These are phyloP conservation scores for Chaetothyriales sp. DNA, from an alignment of 2,329 filamentous ascomycete genomes.

Conservation along the genomic window DNA sequence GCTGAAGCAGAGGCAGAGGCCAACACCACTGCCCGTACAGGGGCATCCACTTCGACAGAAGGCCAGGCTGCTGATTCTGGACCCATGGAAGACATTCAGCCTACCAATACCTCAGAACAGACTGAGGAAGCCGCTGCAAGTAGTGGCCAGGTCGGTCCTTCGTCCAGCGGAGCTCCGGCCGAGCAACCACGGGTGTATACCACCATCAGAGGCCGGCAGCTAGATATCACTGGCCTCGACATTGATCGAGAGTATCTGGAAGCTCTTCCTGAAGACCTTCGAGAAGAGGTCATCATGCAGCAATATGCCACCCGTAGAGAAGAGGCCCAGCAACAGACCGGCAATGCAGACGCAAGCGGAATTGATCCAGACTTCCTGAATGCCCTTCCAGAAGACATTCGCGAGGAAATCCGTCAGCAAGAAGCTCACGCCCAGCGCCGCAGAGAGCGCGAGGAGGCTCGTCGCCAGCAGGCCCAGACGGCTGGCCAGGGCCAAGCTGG, in stretches of 20 bases:
- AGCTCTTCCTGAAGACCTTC: slow-evolving; percentile 90
- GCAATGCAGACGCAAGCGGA: slow-evolving; percentile 18
- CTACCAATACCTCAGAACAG: slow-evolving; percentile 16
- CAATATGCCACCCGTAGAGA: slow-evolving; percentile 72
- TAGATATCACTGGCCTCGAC: slow-evolving; percentile 86
- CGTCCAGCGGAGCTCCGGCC: slow-evolving; percentile 25
- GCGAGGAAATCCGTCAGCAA: slow-evolving; percentile 77
- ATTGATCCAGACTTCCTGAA: slow-evolving; percentile 64
- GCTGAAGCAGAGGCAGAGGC: slow-evolving; percentile 8
- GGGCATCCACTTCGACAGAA: not conserved
- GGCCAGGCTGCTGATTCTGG: slow-evolving; percentile 21
- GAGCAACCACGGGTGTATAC: slow-evolving; percentile 56
- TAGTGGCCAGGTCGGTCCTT: slow-evolving; percentile 21
- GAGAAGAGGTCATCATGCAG: slow-evolving; percentile 88
- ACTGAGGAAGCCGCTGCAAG: slow-evolving; percentile 23
- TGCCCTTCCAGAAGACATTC: slow-evolving; percentile 77
- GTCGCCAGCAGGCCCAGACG: slow-evolving; percentile 41
- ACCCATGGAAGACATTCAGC: slow-evolving; percentile 66
- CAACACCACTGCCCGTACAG: slow-evolving; percentile 13
- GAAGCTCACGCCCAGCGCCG: slow-evolving; percentile 80
- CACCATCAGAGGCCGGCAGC: slow-evolving; percentile 68
- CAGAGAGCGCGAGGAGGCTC: slow-evolving; percentile 67
- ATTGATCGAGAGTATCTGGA: slow-evolving; percentile 92
- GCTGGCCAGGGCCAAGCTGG: slow-evolving; percentile 41
- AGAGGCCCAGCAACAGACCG: slow-evolving; percentile 55